A percentile compares a stretch with the other conserved stretches of the same genome.
phyloP scores from a whole-genome alignment of 306 rosid species.

The Cicer cuneatum region DNA sequence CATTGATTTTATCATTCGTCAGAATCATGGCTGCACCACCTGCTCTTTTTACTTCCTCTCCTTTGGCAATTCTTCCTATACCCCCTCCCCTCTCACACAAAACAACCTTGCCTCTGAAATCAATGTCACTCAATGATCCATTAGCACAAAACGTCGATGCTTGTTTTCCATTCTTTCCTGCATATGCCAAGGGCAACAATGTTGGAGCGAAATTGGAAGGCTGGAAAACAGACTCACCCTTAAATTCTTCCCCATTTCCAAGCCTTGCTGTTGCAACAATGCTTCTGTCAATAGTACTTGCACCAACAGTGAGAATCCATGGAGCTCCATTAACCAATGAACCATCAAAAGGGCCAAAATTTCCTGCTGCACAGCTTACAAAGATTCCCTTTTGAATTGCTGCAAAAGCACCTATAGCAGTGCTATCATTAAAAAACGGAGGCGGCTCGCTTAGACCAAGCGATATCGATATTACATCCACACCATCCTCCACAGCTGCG shows the following conservation, averaged over 20 bases:
- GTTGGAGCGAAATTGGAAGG: constrained; percentile 51
- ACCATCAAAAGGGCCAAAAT: constrained; percentile 56
- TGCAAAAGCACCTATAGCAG: constrained; percentile 69
- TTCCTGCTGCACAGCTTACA: constrained; percentile 75
- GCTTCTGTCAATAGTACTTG: constrained; percentile 67
- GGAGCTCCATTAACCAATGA: constrained; percentile 71
- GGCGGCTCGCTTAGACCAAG: constrained; percentile 46
- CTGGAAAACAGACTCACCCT: constrained; percentile 59
- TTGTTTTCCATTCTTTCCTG: constrained; percentile 59
- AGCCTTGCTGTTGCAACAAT: constrained; percentile 56
- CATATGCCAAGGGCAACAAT: constrained; percentile 55
- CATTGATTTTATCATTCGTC: constrained; percentile 54
- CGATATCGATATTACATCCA: constrained; percentile 75
- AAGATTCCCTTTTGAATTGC: constrained; percentile 75
- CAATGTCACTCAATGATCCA: constrained; percentile 54
- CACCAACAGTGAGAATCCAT: constrained; percentile 76
- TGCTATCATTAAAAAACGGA: constrained; percentile 60
- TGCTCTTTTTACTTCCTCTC: constrained; percentile 66
- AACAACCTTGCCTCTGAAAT: constrained; percentile 62
- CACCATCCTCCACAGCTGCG: constrained; percentile 64
- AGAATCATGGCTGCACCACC: constrained; percentile 79
- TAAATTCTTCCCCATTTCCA: constrained; percentile 55
- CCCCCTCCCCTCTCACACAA: constrained; percentile 75
- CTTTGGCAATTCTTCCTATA: constrained; percentile 58
- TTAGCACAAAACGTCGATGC: constrained; percentile 56